Evolutionary conservation across 2,329 filamentous ascomycete species (phyloP).

Genomic region (Scedosporium boydii): DNA sequence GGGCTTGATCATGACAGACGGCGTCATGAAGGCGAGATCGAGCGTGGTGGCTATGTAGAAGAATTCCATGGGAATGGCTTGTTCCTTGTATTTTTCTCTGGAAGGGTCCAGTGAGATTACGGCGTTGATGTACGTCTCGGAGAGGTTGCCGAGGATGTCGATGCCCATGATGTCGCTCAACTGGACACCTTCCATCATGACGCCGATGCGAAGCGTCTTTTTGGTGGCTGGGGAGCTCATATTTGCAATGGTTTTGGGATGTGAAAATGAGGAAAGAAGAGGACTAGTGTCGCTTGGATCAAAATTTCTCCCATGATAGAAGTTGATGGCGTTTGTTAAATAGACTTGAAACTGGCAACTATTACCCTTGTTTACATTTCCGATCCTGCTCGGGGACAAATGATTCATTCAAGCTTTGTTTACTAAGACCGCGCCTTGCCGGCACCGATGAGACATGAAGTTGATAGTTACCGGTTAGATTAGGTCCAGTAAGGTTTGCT

Average conservation of each 20-base stretch:
- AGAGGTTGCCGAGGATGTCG: conserved; percentile 27
- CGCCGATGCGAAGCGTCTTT: conserved; percentile 23
- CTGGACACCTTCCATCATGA: conserved; percentile 28
- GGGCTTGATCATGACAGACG: conserved; percentile 22
- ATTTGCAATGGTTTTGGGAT: neutral
- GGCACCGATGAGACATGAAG: no score
- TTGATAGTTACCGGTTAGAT: no score
- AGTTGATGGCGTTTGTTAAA: no score
- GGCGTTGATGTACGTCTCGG: conserved; percentile 14
- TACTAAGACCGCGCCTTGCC: no score
- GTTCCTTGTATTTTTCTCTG: conserved; percentile 12
- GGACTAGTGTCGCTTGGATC: no score
- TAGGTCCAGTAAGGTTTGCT: no score
- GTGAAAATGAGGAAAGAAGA: neutral
- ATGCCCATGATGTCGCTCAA: conserved; percentile 28
- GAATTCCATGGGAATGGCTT: conserved; percentile 23
- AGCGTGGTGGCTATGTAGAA: conserved; percentile 26
- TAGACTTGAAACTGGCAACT: no score
- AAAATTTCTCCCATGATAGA: no score
- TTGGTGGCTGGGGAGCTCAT: neutral
- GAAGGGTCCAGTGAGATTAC: conserved; percentile 14
- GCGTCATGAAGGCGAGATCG: conserved; percentile 20
- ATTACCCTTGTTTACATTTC: no score
- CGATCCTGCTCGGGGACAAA: no score
- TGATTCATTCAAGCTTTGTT: no score